Evolutionary conservation across 441 rosid species (phyloP), one percentile per base, ranked within the genome.

Genomic region (Populus hybrid): DNA sequence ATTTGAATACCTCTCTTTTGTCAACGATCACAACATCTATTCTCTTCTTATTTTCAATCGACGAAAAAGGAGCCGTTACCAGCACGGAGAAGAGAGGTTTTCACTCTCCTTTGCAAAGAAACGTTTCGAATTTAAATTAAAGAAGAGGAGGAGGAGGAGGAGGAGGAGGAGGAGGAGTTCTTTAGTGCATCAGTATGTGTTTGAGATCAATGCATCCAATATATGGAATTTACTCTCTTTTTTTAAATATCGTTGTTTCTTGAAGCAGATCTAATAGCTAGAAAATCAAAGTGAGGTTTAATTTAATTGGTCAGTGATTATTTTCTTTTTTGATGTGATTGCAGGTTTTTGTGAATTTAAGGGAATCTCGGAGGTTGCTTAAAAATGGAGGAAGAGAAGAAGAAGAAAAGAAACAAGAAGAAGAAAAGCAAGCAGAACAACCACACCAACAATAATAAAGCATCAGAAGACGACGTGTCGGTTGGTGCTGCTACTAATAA

Each of bases 371-470:
- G 35, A 21, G 64, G 64, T 38, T 38, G 2, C 3, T 56, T 56
- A 56, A 56, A 20, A 71, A 88, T 88, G 92, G 93, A 87, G 63
- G 90, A 86, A 0, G 90, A 87, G 21, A 89, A 84, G 87, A 87
- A 82, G 89, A 86, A 87, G 69, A 91, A 88, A 87, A 77, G 86
- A 74, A 89, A 82, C 79, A 91, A 86, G 84, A 91, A 89, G 24
- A 90, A 87, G 84, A 90, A 91, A 81, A 89, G 82, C 67, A 85
- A 82, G 72, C 72, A 83, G 79, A 84, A 82, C 64, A 50, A 24
- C 16, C n/a, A 40, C 26, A 70, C 16, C n/a, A 14, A 7, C n/a
- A 68, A 20, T 33, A 33, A 38, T n/a, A 36, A 21, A 31, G 38
- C 45, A 69, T 2, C 45, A 8, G 72, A 20, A 69, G 10, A 38